These are phyloP conservation scores for Nothophaeocryptopus gaeumannii DNA, from an alignment of 2,329 filamentous ascomycete genomes.

Conservation along the genomic window DNA sequence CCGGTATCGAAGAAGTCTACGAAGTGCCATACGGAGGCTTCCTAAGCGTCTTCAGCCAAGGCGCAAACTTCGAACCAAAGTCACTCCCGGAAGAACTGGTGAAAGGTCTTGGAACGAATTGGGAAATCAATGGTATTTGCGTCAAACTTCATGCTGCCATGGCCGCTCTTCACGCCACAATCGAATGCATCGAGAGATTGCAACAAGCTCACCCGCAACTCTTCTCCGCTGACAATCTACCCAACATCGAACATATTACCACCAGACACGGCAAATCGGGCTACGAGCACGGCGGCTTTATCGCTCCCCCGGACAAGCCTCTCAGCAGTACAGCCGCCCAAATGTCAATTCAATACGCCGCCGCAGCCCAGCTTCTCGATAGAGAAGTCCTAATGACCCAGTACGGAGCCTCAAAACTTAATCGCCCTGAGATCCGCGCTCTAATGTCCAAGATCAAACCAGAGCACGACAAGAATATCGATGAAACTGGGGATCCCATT, in stretches of 20 bases:
- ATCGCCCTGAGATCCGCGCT: constrained; percentile 5
- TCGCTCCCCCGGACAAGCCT: constrained; percentile 3
- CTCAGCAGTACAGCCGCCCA: constrained; percentile 10
- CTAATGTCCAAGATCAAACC: constrained; percentile 7
- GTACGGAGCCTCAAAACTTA: constrained; percentile 7
- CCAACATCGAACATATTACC: not conserved
- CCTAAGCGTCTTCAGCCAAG: constrained; percentile 39
- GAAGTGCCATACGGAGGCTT: constrained; percentile 46
- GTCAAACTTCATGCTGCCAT: constrained; percentile 42
- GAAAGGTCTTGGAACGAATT: constrained; percentile 37
- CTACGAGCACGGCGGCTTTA: constrained; percentile 12
- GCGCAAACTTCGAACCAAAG: constrained; percentile 29
- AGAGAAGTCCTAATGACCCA: constrained; percentile 11
- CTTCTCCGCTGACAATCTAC: not conserved
- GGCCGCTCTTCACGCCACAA: constrained; percentile 37
- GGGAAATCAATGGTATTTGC: constrained; percentile 37
- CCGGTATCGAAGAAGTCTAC: constrained; percentile 44
- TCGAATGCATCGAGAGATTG: constrained; percentile 37
- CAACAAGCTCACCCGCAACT: constrained; percentile 30
- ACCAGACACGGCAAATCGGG: constrained; percentile 4
- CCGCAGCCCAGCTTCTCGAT: constrained; percentile 5
- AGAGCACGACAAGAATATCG: constrained; percentile 6
- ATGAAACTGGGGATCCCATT: constrained; percentile 1
- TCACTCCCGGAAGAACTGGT: constrained; percentile 31
- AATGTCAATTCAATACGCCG: constrained; percentile 13